Evolutionary conservation across 768 basidiomycete genomes (phyloP).

Genomic region (Serendipita sp.): DNA sequence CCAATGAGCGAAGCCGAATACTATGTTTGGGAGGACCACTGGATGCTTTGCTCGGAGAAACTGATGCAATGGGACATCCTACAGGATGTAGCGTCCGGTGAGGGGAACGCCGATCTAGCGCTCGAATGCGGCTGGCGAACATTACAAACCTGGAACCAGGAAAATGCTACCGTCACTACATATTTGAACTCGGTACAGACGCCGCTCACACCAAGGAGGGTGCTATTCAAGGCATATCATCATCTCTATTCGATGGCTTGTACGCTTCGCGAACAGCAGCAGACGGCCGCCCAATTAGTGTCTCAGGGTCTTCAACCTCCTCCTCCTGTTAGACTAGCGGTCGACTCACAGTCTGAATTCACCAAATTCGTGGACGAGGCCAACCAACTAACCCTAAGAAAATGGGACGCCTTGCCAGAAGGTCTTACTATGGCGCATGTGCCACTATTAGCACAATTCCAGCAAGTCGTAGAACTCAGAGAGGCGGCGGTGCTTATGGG

Average conservation of each 20-base stretch:
- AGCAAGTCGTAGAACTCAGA: constrained; percentile 94
- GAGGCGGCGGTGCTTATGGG: constrained; percentile 93
- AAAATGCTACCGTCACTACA: constrained; percentile 39
- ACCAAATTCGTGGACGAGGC: constrained; percentile 82
- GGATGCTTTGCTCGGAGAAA: constrained; percentile 91
- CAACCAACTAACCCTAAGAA: constrained; percentile 88
- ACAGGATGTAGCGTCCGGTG: constrained; percentile 74
- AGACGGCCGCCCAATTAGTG: not conserved
- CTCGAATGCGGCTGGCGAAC: constrained; percentile 92
- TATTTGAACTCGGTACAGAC: constrained; percentile 58
- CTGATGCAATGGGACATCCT: constrained; percentile 96
- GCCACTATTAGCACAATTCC: constrained; percentile 91
- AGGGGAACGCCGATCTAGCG: constrained; percentile 81
- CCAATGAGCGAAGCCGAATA: constrained; percentile 92
- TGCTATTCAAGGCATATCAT: constrained; percentile 93
- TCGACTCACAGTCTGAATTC: constrained; percentile 60
- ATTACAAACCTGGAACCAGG: constrained; percentile 41
- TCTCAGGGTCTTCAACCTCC: not conserved
- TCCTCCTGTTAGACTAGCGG: constrained; percentile 43
- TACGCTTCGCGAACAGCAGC: not conserved
- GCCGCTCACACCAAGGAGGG: constrained; percentile 82
- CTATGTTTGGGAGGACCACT: constrained; percentile 98
- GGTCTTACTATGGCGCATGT: constrained; percentile 85
- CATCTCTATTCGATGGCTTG: constrained; percentile 28
- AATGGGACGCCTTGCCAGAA: constrained; percentile 83